phyloP scores from a whole-genome alignment of 2,329 filamentous ascomycete species.

The Aureobasidium pullulans region DNA sequence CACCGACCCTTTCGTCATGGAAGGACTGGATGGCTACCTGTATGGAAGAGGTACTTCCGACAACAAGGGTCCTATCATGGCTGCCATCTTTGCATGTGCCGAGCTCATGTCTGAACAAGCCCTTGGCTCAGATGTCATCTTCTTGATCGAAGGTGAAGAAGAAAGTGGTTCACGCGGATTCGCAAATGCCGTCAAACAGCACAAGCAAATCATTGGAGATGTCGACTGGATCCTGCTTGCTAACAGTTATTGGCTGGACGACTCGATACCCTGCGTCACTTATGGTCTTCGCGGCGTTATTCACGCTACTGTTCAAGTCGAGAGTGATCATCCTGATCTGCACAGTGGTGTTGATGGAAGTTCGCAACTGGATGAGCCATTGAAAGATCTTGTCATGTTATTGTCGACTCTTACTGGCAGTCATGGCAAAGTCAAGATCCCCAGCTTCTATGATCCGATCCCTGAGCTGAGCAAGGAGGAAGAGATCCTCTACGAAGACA shows the following conservation, averaged over 20 bases:
- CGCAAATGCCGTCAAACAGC: constrained; percentile 67
- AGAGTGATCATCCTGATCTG: constrained; percentile 78
- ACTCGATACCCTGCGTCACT: constrained; percentile 88
- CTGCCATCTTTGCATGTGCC: constrained; percentile 86
- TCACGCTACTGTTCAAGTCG: constrained; percentile 82
- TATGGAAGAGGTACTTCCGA: constrained; percentile 96
- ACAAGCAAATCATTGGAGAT: constrained; percentile 78
- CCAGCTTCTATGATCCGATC: constrained; percentile 81
- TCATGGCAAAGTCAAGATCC: constrained; percentile 74
- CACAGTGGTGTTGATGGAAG: constrained; percentile 98
- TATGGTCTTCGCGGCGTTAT: constrained; percentile 92
- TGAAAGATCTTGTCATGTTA: constrained; percentile 82
- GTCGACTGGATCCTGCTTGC: constrained; percentile 92
- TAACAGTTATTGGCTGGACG: constrained; percentile 98
- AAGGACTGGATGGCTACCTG: constrained; percentile 82
- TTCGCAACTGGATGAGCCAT: constrained; percentile 77
- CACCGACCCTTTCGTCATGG: constrained; percentile 81
- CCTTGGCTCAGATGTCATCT: constrained; percentile 81
- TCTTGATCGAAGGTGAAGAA: constrained; percentile 94
- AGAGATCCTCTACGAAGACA: constrained; percentile 73
- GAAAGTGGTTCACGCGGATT: constrained; percentile 92
- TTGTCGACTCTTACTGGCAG: constrained; percentile 74
- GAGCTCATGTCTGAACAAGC: constrained; percentile 79
- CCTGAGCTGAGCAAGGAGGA: constrained; percentile 68
- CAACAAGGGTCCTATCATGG: constrained; percentile 94